A percentile compares a stretch with the other conserved stretches of the same genome.
Conservation (phyloP, 352 stramenopile species). For the Stramenopiles sp. region DNA sequence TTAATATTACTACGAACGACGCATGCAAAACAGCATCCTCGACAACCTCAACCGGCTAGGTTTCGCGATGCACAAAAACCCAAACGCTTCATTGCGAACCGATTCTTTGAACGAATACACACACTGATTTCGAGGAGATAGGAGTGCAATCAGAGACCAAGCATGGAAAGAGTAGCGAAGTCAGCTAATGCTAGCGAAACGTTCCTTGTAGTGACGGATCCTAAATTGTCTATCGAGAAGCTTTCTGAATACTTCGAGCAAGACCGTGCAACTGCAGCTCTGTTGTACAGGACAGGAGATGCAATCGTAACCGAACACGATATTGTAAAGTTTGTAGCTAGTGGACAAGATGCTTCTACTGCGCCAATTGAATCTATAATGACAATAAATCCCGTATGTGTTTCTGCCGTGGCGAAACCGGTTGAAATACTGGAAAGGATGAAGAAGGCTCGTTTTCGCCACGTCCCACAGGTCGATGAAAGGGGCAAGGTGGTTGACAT, state of each 20-base stretch:
- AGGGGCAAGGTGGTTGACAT: not conserved
- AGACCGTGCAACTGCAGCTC: not conserved
- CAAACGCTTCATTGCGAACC: too few species aligned
- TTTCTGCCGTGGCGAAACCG: not conserved
- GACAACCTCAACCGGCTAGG: too few species aligned
- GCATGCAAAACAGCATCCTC: too few species aligned
- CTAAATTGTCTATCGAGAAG: not conserved
- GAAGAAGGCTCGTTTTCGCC: not conserved
- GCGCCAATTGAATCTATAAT: not conserved
- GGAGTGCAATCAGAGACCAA: too few species aligned
- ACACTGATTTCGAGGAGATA: too few species aligned
- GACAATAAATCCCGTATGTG: not conserved
- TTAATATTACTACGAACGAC: too few species aligned
- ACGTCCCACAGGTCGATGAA: not conserved
- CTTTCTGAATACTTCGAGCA: not conserved
- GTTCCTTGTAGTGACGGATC: too few species aligned
- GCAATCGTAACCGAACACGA: not conserved
- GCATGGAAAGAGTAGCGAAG: too few species aligned
- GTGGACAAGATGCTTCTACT: not conserved
- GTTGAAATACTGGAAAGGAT: not conserved
- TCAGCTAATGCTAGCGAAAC: too few species aligned
- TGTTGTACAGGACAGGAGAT: not conserved
- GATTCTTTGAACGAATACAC: too few species aligned
- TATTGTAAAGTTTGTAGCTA: not conserved
- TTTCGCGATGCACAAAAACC: too few species aligned